These are phyloP conservation scores for Euphrasia arctica DNA, from an alignment of 305 asterid genomes.

Conservation along the genomic window DNA sequence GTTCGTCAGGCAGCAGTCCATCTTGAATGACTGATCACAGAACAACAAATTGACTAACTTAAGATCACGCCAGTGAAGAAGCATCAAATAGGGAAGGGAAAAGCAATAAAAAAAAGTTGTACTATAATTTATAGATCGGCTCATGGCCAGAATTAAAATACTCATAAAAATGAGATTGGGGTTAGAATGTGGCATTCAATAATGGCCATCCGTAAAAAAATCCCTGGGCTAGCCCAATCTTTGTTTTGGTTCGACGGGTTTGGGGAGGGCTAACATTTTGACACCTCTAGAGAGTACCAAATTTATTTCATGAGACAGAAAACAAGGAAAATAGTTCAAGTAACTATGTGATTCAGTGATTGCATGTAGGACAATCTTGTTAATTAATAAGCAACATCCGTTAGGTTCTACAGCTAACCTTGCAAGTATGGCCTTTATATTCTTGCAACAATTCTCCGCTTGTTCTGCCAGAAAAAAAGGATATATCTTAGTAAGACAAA, in stretches of 20 bases:
- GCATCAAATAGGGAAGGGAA: neutral
- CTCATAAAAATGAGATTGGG: no score
- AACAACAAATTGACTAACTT: slow-evolving; percentile 11
- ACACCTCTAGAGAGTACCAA: neutral
- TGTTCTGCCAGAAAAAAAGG: slow-evolving; percentile 42
- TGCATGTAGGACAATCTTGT: slow-evolving; percentile 5
- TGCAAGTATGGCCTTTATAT: slow-evolving; percentile 90
- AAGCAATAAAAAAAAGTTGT: neutral
- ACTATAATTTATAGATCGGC: no score
- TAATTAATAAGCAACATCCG: slow-evolving; percentile 5
- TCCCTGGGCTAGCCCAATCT: no score
- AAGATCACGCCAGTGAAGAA: slow-evolving; percentile 20
- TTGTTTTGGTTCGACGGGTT: no score
- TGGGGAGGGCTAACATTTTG: no score
- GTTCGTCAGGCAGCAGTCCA: slow-evolving; percentile 92
- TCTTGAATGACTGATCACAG: slow-evolving; percentile 68
- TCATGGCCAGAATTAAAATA: no score
- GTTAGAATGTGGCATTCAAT: no score
- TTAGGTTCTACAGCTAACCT: slow-evolving; percentile 42
- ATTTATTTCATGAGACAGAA: neutral
- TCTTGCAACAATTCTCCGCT: slow-evolving; percentile 88
- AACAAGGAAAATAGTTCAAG: neutral
- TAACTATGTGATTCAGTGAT: neutral
- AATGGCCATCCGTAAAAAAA: no score
- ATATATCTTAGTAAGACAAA: slow-evolving; percentile 1